These are phyloP conservation scores for Casaregolazyma lundiana DNA, from an alignment of 1,139 yeast genomes.

Conservation along the genomic window DNA sequence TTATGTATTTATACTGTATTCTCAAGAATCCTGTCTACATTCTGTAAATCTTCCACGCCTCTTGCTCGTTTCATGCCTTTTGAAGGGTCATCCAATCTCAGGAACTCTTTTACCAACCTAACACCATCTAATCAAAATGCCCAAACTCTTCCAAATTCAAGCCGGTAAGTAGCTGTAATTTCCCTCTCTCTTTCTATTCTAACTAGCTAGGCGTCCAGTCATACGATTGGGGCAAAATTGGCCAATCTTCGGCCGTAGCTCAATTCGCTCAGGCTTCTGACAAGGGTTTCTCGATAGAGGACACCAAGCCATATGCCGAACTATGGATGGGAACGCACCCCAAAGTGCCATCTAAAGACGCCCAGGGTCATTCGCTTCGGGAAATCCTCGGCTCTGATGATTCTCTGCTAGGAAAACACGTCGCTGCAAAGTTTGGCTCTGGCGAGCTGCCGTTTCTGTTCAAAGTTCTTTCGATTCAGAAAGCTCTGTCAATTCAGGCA, in stretches of 20 bases:
- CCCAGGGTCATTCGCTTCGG: conserved; percentile 54
- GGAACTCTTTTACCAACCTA: not conserved
- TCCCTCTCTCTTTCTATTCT: not conserved
- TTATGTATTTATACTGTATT: too few relatives aligned
- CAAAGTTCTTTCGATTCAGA: conserved; percentile 86
- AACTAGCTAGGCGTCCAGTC: conserved; percentile 43
- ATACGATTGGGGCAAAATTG: conserved; percentile 86
- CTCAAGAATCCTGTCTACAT: too few relatives aligned
- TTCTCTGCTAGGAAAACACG: conserved; percentile 45
- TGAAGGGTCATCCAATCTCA: not conserved
- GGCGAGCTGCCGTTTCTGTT: conserved; percentile 85
- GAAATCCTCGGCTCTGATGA: conserved; percentile 54
- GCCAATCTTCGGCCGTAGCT: conserved; percentile 82
- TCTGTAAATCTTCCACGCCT: too few relatives aligned
- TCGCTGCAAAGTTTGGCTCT: conserved; percentile 64
- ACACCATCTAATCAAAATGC: conserved; percentile 11
- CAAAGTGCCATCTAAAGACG: conserved; percentile 73
- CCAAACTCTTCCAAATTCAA: conserved; percentile 30
- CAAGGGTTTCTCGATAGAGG: conserved; percentile 57
- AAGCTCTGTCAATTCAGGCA: conserved; percentile 93
- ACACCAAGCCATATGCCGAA: conserved; percentile 51
- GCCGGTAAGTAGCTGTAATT: conserved; percentile 29
- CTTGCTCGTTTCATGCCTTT: not conserved
- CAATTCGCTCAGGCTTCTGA: conserved; percentile 72
- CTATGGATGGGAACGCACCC: conserved; percentile 99